These are phyloP conservation scores for Aspergillus campestris DNA, from an alignment of 495 filamentous ascomycete species.

Conservation along the genomic window DNA sequence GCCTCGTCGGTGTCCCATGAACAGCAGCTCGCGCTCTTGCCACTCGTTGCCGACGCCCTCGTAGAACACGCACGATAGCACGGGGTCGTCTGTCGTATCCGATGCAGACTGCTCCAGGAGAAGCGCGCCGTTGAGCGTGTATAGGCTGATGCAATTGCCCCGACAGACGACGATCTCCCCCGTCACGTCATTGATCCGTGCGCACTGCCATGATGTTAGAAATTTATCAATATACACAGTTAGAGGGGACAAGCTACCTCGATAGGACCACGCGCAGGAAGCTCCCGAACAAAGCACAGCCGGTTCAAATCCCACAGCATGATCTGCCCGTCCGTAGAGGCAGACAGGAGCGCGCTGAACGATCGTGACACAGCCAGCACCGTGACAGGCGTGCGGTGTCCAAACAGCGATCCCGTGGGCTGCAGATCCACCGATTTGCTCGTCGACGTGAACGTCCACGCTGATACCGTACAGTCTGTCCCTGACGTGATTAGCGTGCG, in stretches of 20 bases:
- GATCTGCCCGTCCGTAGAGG: slow-evolving; percentile 69
- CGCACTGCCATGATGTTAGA: slow-evolving; percentile 45
- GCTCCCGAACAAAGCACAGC: slow-evolving; percentile 70
- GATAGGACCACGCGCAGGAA: slow-evolving; percentile 45
- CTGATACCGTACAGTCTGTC: slow-evolving; percentile 79
- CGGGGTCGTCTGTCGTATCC: slow-evolving; percentile 58
- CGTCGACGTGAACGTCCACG: slow-evolving; percentile 61
- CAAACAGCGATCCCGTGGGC: slow-evolving; percentile 75
- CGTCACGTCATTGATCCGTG: slow-evolving; percentile 78
- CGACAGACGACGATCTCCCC: slow-evolving; percentile 82
- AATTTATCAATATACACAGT: too few species aligned
- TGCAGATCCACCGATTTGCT: slow-evolving; percentile 69
- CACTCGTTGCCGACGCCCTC: slow-evolving; percentile 89
- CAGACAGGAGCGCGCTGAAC: slow-evolving; percentile 78
- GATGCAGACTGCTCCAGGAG: slow-evolving; percentile 75
- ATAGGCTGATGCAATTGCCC: slow-evolving; percentile 64
- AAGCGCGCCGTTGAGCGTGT: slow-evolving; percentile 78
- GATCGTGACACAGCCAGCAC: slow-evolving; percentile 75
- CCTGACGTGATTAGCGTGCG: slow-evolving; percentile 85
- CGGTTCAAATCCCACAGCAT: slow-evolving; percentile 93
- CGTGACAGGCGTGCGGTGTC: slow-evolving; percentile 74
- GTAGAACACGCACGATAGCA: slow-evolving; percentile 83
- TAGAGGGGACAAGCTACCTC: slow-evolving; percentile 44
- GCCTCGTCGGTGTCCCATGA: slow-evolving; percentile 80
- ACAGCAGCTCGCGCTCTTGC: slow-evolving; percentile 75